Base-by-base conservation (phyloP, 2,329 filamentous ascomycete genomes). In the Coniosporium tulheliwenetii region DNA sequence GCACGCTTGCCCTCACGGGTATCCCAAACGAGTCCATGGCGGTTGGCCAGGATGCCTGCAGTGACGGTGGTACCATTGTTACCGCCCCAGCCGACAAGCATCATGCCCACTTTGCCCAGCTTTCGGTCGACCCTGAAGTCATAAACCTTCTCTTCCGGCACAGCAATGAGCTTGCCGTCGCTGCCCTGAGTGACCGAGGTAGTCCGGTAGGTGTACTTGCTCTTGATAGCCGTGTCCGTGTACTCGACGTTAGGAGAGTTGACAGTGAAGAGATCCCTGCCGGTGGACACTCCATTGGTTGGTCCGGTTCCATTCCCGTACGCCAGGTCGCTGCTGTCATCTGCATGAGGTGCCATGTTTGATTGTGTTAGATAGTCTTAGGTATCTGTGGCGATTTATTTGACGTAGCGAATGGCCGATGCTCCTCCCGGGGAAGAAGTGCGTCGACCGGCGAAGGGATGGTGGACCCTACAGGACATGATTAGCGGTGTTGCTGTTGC, bases 1-100 rank as follows among this genome's bases (percentile, higher is more conserved):
- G 75, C 70, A 48, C 78, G 85, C 50, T 75, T 67, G 40, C 87
- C 87, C 64, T 95, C 85, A 56, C 89, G 87, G 54, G 91, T 96
- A 48, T 95, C 85, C 91, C 91, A 98, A 46, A 71, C 69, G 44
- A 96, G 75, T 44, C 77, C 73, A 52, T 80, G 83, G 59, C 85
- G 83, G 67, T 98, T 98, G 65, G 89, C 91, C 59, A 98, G 75
- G 64, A 98, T 93, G 61, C 89, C 91, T 46, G 91, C 91, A 44
- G 91, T 96, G 47, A 98, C 85, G 43, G 91, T 98, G 50, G 85
- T 85, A 50, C 91, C 91, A 60, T 98, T 98, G 77, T 98, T 98
- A 57, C 91, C 91, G 64, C 91, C 91, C 78, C 82, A 89, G 48
- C 91, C 91, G 50, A 98, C 89, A 50, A 98, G 75, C 91, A 98